Percentiles rank a stretch among this genome's conserved stretches.
Conservation (phyloP, 1,284 basidiomycete genomes). For the Tremellales sp. region DNA sequence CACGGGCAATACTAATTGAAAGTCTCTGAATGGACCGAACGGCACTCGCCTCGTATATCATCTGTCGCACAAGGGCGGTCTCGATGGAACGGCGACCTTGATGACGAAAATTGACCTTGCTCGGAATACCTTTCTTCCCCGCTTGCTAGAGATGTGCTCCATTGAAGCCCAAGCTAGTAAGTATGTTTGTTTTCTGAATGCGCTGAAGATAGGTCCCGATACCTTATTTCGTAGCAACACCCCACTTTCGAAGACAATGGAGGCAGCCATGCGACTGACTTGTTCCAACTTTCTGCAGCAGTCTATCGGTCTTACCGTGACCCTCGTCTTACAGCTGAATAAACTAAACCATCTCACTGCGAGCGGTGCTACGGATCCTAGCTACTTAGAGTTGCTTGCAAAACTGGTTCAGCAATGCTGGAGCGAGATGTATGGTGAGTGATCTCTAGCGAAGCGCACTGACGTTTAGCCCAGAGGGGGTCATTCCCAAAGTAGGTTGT, state of each 20-base stretch:
- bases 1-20: not conserved
- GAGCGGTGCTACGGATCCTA: no score
- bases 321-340: constrained; percentile 4
- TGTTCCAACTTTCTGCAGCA: constrained; percentile 24
- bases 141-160: constrained; percentile 17
- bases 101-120: constrained; percentile 18
- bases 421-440: constrained; percentile 29
- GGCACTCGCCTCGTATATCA: constrained; percentile 13
- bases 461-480: constrained; percentile 19
- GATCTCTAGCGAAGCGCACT: not conserved
- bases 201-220: constrained; percentile 13
- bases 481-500: constrained; percentile 25
- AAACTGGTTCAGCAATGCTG: constrained; percentile 23
- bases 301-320: constrained; percentile 26
- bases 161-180: constrained; percentile 16
- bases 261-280: constrained; percentile 29
- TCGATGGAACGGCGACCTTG: constrained; percentile 11
- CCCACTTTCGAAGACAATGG: constrained; percentile 28
- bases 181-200: constrained; percentile 3
- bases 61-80: constrained; percentile 8
- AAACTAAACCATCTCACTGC: no score
- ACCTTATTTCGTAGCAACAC: constrained; percentile 34
- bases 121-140: constrained; percentile 15
- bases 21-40: constrained; percentile 9
- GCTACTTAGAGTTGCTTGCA: constrained; percentile 11